A percentile compares a stretch with the other conserved stretches of the same genome.
Evolutionary conservation across 352 stramenopile genomes (phyloP).

Genomic region (Globisporangium spinosum): DNA sequence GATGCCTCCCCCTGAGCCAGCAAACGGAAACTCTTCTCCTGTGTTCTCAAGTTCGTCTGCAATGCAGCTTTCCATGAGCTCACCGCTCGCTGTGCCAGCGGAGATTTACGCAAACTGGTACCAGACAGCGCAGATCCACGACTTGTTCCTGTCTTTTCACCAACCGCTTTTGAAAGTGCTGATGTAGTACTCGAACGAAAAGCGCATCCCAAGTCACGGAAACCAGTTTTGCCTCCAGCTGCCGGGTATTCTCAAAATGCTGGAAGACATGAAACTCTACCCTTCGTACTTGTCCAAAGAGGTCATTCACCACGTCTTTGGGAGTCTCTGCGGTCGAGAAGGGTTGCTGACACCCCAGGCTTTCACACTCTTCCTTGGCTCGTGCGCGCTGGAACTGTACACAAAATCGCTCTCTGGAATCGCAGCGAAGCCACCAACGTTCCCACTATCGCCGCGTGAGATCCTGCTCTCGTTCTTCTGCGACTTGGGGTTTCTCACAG

Average conservation of each 20-base stretch:
- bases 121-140: slow-evolving; percentile 45
- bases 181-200: slow-evolving; percentile 51
- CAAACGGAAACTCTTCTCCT: background rate
- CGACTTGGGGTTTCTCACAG: slow-evolving; percentile 46
- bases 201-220: slow-evolving; percentile 28
- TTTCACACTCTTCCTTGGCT: slow-evolving; percentile 59
- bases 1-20: slow-evolving; percentile 38
- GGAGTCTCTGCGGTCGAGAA: slow-evolving; percentile 30
- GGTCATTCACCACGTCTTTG: slow-evolving; percentile 45
- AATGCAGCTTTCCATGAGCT: background rate
- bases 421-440: slow-evolving; percentile 10
- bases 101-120: slow-evolving; percentile 51
- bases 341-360: slow-evolving; percentile 36
- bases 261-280: slow-evolving; percentile 62
- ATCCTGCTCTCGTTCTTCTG: slow-evolving; percentile 66
- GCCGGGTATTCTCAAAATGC: slow-evolving; percentile 39
- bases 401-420: slow-evolving; percentile 21
- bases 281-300: slow-evolving; percentile 50
- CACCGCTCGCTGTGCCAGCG: background rate
- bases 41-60: background rate
- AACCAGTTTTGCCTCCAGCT: slow-evolving; percentile 48
- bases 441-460: slow-evolving; percentile 56
- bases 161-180: slow-evolving; percentile 47
- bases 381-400: slow-evolving; percentile 60
- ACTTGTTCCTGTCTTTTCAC: slow-evolving; percentile 61